Percentiles rank a stretch among this genome's conserved stretches.
Evolutionary conservation across 1,284 basidiomycete species (phyloP).

Genomic region (Microbotryomycetes sp.): DNA sequence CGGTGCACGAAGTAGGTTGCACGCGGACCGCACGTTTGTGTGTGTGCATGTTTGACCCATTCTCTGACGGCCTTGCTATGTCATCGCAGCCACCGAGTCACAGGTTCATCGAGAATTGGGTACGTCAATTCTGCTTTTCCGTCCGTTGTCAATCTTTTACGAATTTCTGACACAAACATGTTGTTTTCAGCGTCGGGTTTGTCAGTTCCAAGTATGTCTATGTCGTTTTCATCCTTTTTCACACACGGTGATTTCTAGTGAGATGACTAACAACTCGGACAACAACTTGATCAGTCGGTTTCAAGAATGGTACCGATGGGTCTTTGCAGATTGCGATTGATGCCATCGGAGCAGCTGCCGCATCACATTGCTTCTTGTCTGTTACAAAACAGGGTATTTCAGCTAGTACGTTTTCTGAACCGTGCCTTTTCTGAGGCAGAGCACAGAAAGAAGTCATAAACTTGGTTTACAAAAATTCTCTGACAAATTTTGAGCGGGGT

Average conservation of each 20-base stretch:
- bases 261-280: not conserved
- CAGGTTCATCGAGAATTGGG: conserved; percentile 70
- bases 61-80: not conserved
- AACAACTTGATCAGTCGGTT: conserved; percentile 59
- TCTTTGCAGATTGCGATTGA: conserved; percentile 51
- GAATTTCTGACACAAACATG: not conserved
- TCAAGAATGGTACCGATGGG: conserved; percentile 55
- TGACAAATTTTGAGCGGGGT: not conserved
- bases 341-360: conserved; percentile 78
- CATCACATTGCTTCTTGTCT: conserved; percentile 83
- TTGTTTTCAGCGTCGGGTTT: conserved; percentile 21
- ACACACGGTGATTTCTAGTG: no score
- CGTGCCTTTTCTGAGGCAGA: not conserved
- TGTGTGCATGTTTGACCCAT: not conserved
- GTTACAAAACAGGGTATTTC: conserved; percentile 60
- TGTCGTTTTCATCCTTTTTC: not conserved
- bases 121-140: not conserved
- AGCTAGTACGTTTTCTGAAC: conserved; percentile 20
- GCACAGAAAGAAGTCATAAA: no score
- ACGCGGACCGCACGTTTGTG: no score
- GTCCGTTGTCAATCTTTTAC: not conserved
- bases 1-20: conserved; percentile 64
- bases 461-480: not conserved
- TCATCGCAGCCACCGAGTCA: conserved; percentile 67
- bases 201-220: conserved; percentile 26